A percentile compares a stretch with the other conserved stretches of the same genome.
phyloP scores from a whole-genome alignment of 306 rosid genomes.

The Cicer cuneatum region DNA sequence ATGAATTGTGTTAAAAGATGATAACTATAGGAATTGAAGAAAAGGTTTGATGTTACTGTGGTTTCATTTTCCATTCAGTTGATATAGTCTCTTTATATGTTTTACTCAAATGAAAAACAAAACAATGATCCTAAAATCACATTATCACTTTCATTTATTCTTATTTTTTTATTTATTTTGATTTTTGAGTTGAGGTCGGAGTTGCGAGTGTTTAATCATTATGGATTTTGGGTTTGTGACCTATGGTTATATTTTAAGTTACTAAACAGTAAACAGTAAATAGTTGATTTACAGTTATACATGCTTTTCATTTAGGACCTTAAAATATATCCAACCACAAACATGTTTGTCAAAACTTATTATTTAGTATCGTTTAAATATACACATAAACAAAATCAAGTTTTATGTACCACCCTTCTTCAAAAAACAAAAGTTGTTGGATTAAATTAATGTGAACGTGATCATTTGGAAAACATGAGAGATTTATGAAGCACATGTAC shows the following conservation, averaged over 20 bases:
- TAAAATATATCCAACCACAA: not conserved
- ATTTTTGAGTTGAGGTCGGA: not conserved
- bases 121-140: not conserved
- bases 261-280: not conserved
- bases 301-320: not conserved
- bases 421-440: not conserved
- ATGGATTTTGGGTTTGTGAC: constrained; percentile 13
- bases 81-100: constrained; percentile 10
- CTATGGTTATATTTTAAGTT: not conserved
- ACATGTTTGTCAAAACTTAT: not conserved
- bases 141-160: not conserved
- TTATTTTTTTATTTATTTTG: not conserved
- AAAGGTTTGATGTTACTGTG: constrained; percentile 54
- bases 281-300: not conserved
- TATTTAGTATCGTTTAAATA: not conserved
- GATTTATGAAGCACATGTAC: no score
- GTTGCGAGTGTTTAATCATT: not conserved
- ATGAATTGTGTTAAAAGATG: constrained; percentile 55
- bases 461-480: not conserved
- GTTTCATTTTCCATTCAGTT: constrained; percentile 44
- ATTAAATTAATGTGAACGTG: not conserved
- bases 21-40: constrained; percentile 51
- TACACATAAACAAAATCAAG: not conserved
- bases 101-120: not conserved
- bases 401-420: not conserved